These are phyloP conservation scores for Thyridium curvatum DNA, from an alignment of 2,329 filamentous ascomycete species.

Conservation along the genomic window DNA sequence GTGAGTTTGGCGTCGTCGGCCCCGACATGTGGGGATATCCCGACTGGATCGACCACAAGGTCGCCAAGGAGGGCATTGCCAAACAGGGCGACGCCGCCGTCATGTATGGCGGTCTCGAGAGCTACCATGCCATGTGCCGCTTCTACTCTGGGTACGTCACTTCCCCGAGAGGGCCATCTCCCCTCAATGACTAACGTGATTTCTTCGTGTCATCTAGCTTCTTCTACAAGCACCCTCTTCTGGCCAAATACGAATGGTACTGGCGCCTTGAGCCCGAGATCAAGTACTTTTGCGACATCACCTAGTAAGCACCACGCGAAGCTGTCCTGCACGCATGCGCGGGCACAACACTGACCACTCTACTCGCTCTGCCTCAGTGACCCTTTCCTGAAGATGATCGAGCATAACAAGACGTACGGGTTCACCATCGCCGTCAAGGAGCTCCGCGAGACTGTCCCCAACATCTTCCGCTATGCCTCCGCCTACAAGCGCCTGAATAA, in stretches of 20 bases:
- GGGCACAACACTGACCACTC: conserved; percentile 11
- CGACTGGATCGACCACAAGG: conserved; percentile 90
- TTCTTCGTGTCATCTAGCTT: conserved; percentile 43
- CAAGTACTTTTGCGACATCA: conserved; percentile 99
- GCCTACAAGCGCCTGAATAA: conserved; percentile 94
- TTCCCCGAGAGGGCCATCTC: too few relatives aligned
- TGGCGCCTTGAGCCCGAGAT: conserved; percentile 99
- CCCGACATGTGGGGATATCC: conserved; percentile 92
- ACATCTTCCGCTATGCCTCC: conserved; percentile 98
- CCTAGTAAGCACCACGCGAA: conserved; percentile 60
- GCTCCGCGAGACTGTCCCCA: conserved; percentile 92
- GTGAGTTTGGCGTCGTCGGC: conserved; percentile 93
- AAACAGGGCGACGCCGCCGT: conserved; percentile 96
- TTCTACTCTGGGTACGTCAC: conserved; percentile 87
- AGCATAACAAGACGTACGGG: conserved; percentile 93
- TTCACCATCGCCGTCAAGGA: conserved; percentile 99
- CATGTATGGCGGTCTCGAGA: conserved; percentile 99
- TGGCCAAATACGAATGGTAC: conserved; percentile 99
- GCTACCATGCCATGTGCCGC: conserved; percentile 98
- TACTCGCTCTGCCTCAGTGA: conserved; percentile 59
- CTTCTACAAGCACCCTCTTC: conserved; percentile 94
- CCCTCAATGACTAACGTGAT: not conserved
- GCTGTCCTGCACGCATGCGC: not conserved
- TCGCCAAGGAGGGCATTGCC: conserved; percentile 90
- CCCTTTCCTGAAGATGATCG: conserved; percentile 92